Evolutionary conservation across 495 filamentous ascomycete genomes (phyloP).

Genomic region (Pyrenopolyporus hunteri): DNA sequence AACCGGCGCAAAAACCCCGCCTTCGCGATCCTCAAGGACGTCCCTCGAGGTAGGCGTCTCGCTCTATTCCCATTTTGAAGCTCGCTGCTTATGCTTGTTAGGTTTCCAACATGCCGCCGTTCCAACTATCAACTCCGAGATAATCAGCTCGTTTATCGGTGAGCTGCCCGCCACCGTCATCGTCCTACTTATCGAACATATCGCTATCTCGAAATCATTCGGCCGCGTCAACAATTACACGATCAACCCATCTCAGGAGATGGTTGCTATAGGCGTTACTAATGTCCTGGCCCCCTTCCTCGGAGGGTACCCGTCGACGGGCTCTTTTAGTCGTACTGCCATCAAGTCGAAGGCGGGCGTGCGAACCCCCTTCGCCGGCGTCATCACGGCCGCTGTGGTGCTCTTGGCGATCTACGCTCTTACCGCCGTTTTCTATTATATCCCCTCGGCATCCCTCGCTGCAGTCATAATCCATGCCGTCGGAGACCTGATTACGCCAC

Average conservation of each 20-base stretch:
- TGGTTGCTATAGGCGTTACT: conserved; percentile 91
- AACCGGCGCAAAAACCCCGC: conserved; percentile 54
- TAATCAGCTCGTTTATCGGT: conserved; percentile 66
- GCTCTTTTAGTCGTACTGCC: conserved; percentile 95
- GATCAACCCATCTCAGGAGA: conserved; percentile 96
- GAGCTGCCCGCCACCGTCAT: conserved; percentile 84
- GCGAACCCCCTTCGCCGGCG: conserved; percentile 87
- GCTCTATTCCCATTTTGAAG: neutral
- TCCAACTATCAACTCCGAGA: conserved; percentile 67
- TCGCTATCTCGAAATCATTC: conserved; percentile 98
- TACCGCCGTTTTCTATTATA: conserved; percentile 92
- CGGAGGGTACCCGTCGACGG: conserved; percentile 91
- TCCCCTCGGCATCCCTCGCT: conserved; percentile 82
- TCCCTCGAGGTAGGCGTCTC: conserved; percentile 71
- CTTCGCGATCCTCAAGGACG: conserved; percentile 72
- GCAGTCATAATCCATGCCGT: conserved; percentile 98
- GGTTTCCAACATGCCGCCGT: conserved; percentile 83
- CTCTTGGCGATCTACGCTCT: conserved; percentile 94
- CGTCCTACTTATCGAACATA: conserved; percentile 93
- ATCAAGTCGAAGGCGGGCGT: conserved; percentile 99
- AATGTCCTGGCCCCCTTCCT: conserved; percentile 95
- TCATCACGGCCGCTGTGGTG: conserved; percentile 88
- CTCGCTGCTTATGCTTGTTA: conserved; percentile 32
- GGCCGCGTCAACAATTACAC: conserved; percentile 96
- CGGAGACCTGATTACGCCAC: conserved; percentile 90